These are phyloP conservation scores for Centella asiatica DNA, from an alignment of 129 eudicot genomes.

Conservation along the genomic window DNA sequence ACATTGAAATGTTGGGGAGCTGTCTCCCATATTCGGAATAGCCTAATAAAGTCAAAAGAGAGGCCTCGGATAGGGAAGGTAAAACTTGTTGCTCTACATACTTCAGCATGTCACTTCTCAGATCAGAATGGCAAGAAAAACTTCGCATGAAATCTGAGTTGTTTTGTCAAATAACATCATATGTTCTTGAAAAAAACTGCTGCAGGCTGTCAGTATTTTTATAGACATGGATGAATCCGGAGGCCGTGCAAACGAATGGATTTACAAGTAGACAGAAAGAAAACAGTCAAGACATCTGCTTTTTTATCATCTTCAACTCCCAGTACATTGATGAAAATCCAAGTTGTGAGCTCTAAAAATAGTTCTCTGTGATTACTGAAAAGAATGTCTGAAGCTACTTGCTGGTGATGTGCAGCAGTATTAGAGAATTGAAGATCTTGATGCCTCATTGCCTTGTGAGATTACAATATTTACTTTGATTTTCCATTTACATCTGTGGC, in stretches of 20 bases:
- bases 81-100: background rate
- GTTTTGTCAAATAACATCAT: background rate
- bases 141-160: no score
- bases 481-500: background rate
- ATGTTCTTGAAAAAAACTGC: background rate
- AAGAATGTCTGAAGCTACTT: background rate
- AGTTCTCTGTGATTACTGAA: background rate
- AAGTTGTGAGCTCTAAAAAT: background rate
- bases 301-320: background rate
- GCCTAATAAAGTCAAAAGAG: slow-evolving; percentile 69
- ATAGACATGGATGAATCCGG: slow-evolving; percentile 97
- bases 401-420: background rate
- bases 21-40: slow-evolving; percentile 88
- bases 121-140: background rate
- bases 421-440: no score
- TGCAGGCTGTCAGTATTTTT: slow-evolving; percentile 95
- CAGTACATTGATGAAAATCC: background rate
- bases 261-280: slow-evolving; percentile 55
- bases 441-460: no score
- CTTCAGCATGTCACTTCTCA: background rate
- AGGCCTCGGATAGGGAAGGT: slow-evolving; percentile 99
- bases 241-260: slow-evolving; percentile 98
- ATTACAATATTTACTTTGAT: no score
- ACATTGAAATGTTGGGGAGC: slow-evolving; percentile 97
- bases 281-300: background rate